Evolutionary conservation across 371 early-diverging fungal species (phyloP).

Genomic region (Phascolomyces articulosus): DNA sequence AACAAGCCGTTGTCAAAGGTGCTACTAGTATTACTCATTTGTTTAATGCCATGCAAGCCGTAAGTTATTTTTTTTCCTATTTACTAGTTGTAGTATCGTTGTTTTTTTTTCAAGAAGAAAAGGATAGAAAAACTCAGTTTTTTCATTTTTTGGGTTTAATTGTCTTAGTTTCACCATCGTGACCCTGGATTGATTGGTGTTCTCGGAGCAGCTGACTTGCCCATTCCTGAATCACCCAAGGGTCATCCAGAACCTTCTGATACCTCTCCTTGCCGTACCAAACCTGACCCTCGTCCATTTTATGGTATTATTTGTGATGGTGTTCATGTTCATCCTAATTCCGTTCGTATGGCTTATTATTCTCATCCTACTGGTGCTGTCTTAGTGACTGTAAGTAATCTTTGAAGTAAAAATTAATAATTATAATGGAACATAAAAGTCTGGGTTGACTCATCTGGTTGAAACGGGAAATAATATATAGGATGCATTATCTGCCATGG

Average conservation of each 20-base stretch:
- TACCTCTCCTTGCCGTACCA: constrained; percentile 30
- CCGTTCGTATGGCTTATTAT: constrained; percentile 78
- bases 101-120: no score
- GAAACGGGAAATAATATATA: not conserved
- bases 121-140: constrained; percentile 1
- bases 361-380: constrained; percentile 76
- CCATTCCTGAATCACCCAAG: constrained; percentile 26
- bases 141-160: not conserved
- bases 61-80: constrained; percentile 28
- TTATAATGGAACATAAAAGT: no score
- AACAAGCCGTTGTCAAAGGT: constrained; percentile 69
- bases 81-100: not conserved
- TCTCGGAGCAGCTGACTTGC: constrained; percentile 60
- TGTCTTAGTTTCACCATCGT: constrained; percentile 71
- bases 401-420: no score
- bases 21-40: constrained; percentile 79
- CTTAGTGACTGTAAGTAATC: constrained; percentile 57
- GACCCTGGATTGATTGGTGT: constrained; percentile 81
- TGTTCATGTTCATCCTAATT: constrained; percentile 81
- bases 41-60: constrained; percentile 84
- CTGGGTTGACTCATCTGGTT: no score
- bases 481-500: constrained; percentile 80
- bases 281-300: constrained; percentile 65
- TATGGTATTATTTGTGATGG: constrained; percentile 84
- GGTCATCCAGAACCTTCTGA: constrained; percentile 36